Evolutionary conservation across 371 early-diverging fungal genomes (phyloP), one percentile per base, ranked within the genome.

Genomic region (Capillidium rhysosporum): DNA sequence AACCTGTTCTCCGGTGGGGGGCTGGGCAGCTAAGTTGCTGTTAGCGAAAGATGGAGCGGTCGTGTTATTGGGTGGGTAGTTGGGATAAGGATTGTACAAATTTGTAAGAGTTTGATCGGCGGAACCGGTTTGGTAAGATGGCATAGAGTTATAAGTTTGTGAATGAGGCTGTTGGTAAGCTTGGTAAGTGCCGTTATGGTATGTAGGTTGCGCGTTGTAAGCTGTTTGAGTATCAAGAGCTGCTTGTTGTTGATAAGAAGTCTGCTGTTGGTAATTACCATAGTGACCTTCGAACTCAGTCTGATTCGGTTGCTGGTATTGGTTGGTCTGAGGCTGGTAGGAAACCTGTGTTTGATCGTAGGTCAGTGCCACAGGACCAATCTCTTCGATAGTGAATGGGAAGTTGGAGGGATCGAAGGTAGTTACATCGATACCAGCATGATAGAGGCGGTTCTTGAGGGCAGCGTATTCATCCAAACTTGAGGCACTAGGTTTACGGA

Each of bases 401-500:
- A 80, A 76, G 21, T 57, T 53, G 1, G 89, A 85, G 9, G 66
- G 67, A 1, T 62, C 68, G 3, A 61, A 54, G 39, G 65, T 65
- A 45, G 69, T 66, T 18, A 69, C 68, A 39, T 69, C 66, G 0
- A 66, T 66, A 21, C 75, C 79, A 16, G 79, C 76, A 47, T 73
- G 65, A 57, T 73, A 85, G 14, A 92, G 63, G 31, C 86, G 72
- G 61, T 92, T 82, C 57, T 80, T 80, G 45, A 90, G 69, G 31
- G 81, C 66, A 7, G 81, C 68, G 25, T 86, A 57, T 1, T 66
- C 64, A 55, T 83, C 76, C 43, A 76, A 79, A 40, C 34, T 20
- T 12, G 55, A 40, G 5, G 34, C 47, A 41, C 57, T 38, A 18
- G 48, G 30, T 57, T 54, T 61, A 41, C 65, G 64, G 59, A 80